Percentiles rank a stretch among this genome's conserved stretches.
Evolutionary conservation across 345 rosid species (phyloP).

Genomic region (Arabidopsis arenosa): DNA sequence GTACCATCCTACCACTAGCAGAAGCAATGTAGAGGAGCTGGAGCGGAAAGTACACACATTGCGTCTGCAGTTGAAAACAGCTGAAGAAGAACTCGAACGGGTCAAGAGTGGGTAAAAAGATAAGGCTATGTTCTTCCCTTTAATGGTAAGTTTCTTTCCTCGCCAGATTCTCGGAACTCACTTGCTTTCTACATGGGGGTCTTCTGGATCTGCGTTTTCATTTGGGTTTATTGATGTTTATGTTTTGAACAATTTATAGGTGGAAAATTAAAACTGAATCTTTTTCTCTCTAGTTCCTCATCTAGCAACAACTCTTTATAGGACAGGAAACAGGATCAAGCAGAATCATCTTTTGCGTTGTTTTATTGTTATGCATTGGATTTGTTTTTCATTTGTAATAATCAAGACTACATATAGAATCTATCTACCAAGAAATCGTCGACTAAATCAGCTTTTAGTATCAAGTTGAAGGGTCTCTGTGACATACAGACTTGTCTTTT

Average conservation of each 20-base stretch:
- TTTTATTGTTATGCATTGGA: slow-evolving; percentile 31
- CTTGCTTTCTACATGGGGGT: slow-evolving; percentile 31
- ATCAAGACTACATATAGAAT: neutral
- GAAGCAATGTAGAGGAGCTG: slow-evolving; percentile 60
- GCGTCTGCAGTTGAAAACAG: slow-evolving; percentile 59
- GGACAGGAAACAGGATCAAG: slow-evolving; percentile 28
- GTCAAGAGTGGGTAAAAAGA: slow-evolving; percentile 62
- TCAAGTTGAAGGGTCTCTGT: neutral
- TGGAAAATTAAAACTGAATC: slow-evolving; percentile 26
- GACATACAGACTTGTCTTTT: neutral
- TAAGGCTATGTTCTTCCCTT: slow-evolving; percentile 39
- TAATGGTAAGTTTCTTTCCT: slow-evolving; percentile 20
- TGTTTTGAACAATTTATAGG: slow-evolving; percentile 37
- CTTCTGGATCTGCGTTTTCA: slow-evolving; percentile 25
- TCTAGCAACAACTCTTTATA: slow-evolving; percentile 22
- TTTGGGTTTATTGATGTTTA: slow-evolving; percentile 25
- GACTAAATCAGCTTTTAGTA: neutral
- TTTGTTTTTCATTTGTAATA: slow-evolving; percentile 22
- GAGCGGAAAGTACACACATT: slow-evolving; percentile 60
- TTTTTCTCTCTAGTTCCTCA: slow-evolving; percentile 11
- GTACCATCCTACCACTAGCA: slow-evolving; percentile 55
- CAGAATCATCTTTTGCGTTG: slow-evolving; percentile 17
- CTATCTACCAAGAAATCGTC: neutral
- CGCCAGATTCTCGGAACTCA: slow-evolving; percentile 23
- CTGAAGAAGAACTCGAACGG: slow-evolving; percentile 78